Conservation (phyloP, 2,329 filamentous ascomycete genomes). For the Colletotrichum shisoi region DNA sequence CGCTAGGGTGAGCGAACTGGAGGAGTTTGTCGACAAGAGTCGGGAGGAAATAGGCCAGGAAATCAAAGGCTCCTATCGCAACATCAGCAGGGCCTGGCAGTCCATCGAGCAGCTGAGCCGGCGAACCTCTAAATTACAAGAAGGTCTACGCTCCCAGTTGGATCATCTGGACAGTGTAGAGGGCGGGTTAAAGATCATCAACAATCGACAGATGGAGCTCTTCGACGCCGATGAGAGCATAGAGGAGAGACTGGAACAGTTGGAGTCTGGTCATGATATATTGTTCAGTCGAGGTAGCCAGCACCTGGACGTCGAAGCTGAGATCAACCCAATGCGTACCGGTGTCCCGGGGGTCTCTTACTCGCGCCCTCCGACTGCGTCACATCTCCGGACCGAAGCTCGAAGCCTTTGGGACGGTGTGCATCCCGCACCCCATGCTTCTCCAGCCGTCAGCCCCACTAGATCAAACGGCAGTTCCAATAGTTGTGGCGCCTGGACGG, state of each 20-base stretch:
- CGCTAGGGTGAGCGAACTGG: constrained; percentile 58
- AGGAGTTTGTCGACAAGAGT: constrained; percentile 63
- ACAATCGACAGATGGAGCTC: constrained; percentile 59
- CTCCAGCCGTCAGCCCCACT: constrained; percentile 14
- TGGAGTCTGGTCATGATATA: constrained; percentile 51
- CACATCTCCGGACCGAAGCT: neutral
- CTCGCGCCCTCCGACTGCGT: constrained; percentile 4
- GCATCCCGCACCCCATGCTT: neutral
- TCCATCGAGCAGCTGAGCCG: constrained; percentile 58
- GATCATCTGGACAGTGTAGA: constrained; percentile 53
- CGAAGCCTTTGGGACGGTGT: neutral
- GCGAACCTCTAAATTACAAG: constrained; percentile 48
- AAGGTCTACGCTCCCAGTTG: constrained; percentile 51
- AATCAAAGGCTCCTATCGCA: constrained; percentile 63
- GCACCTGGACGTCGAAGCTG: constrained; percentile 14
- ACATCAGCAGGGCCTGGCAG: constrained; percentile 63
- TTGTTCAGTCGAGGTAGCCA: constrained; percentile 20
- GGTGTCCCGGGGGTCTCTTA: neutral
- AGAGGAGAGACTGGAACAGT: constrained; percentile 63
- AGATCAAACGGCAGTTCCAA: constrained; percentile 4
- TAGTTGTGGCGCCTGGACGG: constrained; percentile 59
- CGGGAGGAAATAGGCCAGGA: constrained; percentile 61
- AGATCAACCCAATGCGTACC: neutral
- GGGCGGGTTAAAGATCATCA: constrained; percentile 55
- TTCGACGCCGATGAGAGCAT: constrained; percentile 60